These are phyloP conservation scores for Pueraria montana DNA, from an alignment of 306 rosid species.

Conservation along the genomic window DNA sequence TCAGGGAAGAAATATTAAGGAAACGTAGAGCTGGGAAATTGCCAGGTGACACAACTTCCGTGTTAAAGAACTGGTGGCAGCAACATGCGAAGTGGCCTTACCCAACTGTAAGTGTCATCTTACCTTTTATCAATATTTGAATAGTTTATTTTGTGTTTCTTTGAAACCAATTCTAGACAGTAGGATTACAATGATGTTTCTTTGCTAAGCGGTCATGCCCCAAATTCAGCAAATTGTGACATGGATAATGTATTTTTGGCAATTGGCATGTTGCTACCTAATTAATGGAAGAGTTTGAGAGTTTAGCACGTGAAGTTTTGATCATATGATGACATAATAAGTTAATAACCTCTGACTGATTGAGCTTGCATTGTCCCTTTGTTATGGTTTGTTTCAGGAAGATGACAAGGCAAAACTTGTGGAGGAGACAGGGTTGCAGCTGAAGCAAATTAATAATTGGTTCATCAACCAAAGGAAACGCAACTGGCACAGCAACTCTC, in stretches of 20 bases:
- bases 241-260: background rate
- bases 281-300: background rate
- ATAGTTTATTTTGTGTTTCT: background rate
- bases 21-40: conserved; percentile 98
- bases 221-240: background rate
- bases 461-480: conserved; percentile 98
- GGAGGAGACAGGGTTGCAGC: conserved; percentile 98
- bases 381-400: conserved; percentile 64
- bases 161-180: conserved; percentile 14
- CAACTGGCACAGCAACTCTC: conserved; percentile 98
- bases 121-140: background rate
- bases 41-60: conserved; percentile 97
- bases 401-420: conserved; percentile 99
- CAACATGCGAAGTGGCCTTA: conserved; percentile 99
- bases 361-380: conserved; percentile 7
- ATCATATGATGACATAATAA: background rate
- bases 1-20: conserved; percentile 94
- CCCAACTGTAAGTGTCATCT: conserved; percentile 79
- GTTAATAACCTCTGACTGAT: background rate
- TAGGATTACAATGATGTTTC: background rate
- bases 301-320: conserved; percentile 3
- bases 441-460: conserved; percentile 99
- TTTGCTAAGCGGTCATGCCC: background rate
- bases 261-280: background rate
- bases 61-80: conserved; percentile 97